Evolutionary conservation across 1,139 yeast species (phyloP), one percentile per base, ranked within the genome.

Genomic region (Casaregolazyma lundiana): DNA sequence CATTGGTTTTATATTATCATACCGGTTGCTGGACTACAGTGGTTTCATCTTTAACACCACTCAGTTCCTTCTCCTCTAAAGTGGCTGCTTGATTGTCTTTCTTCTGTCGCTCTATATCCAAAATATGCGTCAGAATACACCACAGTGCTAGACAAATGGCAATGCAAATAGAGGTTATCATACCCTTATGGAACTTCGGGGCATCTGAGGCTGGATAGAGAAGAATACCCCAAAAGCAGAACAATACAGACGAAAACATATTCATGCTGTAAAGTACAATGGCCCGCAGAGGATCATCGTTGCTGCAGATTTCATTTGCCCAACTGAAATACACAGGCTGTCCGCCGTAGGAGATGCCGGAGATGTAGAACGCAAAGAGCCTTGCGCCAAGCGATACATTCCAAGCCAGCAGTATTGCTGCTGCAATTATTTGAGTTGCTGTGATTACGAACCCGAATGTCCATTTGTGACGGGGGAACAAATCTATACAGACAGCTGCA

Each of bases 201-300:
- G 43, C 43, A 15, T 20, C 34, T 34, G 30, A 19, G 11, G 43
- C 43, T 29, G 43, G 43, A 30, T 40, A 40, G 16, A 40, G 43
- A 5, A 40, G 37, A 18, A 40, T 40, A 16, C 43, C 43, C 43
- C 43, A 40, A 26, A 40, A 40, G 22, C 43, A 40, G 37, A 22
- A 40, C 9, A 40, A 35, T 4, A 40, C 43, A 5, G 43, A 40
- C 1, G 73, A 69, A 46, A 72, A 52, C 44, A 67, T 61, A 17
- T 47, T 47, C 46, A 43, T 43, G 24, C 29, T 20, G 17, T 18
- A 34, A 2, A 46, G 24, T 5, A 37, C 39, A 15, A 41, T n/a
- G 1, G 49, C 32, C 16, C 49, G 35, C 6, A 38, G 20, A 39
- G 22, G 35, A 35, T 46, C 46, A 34, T 46, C 49, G 19, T 21